Base-by-base conservation (phyloP, 2,329 filamentous ascomycete genomes). In the Ophiognomonia clavigignenti-juglandacearum region DNA sequence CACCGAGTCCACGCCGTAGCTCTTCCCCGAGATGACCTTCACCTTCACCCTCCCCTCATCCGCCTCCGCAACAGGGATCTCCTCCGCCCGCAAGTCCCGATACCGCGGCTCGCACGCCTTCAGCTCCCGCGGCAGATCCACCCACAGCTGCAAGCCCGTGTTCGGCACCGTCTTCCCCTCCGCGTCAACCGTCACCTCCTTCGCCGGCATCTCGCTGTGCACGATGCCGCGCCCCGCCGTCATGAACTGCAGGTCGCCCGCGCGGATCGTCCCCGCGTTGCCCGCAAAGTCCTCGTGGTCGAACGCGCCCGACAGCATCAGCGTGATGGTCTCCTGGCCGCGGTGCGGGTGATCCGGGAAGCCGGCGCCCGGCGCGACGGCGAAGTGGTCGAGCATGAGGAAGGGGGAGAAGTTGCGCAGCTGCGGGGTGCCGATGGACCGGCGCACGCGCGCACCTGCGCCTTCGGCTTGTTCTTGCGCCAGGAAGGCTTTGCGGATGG, bases 171-270 rank as follows among this genome's bases (percentile, higher is more conserved):
- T n/a, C n/a, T 74, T 79, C 42, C 88, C 88, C 62, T 93, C 87
- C 1, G 18, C 23, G 1, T n/a, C n/a, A n/a, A n/a, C n/a, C n/a
- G n/a, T n/a, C n/a, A 75, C 64, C 62, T 89, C 88, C 61, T 87
- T 81, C 45, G 80, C 78, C 9, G 92, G 92, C 90, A 97, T 96
- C 69, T 97, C 92, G 31, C 91, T 88, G 66, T 97, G 93, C 66
- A 96, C 86, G 59, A 97, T 95, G 35, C 92, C 92, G 18, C 78
- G 74, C 4, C 92, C 92, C 1, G 92, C 92, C 0, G 92, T 96
- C 93, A 97, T 97, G 75, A 97, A 97, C 64, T 97, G 92, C 39
- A 97, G 70, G 63, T 96, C 92, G n/a, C 92, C 92, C 0, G 86
- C 69, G 51, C 85, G 77, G 56, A 97, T 88, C 4, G 86, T 93